Base-by-base conservation (phyloP, 257 asterid species). In the Anisodus tanguticus region DNA sequence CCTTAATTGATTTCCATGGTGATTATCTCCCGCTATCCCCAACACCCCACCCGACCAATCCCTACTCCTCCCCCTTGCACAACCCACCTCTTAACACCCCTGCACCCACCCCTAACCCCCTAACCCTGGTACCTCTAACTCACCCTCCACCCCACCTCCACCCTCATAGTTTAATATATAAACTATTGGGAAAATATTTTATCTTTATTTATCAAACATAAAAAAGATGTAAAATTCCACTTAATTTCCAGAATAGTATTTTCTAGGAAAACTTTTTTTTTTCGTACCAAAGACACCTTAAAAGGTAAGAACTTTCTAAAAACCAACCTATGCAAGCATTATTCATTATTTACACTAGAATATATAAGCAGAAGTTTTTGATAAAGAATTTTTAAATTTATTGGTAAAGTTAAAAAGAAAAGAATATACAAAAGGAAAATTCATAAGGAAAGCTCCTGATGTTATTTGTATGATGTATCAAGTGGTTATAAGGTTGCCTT, bases 171-270 rank as follows among this genome's bases (percentile, higher is more conserved):
- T 47, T 47, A 47, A 47, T 47, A 47, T 47, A 47, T 47, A 53
- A 31, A 31, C 2, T 31, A 31, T 31, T 31, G 35, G 35, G 1
- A 22, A 31, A 31, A 53, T 53, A 3, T 53, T 10, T 10, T 53
- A 53, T 53, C 1, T 53, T 8, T 53, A 53, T 4, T 10, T 53
- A 53, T 9, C 15, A 53, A 53, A 53, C 8, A 53, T 53, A 1
- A 49, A 49, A 49, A 8, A 7, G 35, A 31, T 31, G 35, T 31
- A 31, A 31, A 31, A 49, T 5, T 31, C 35, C 35, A 31, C 35
- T 11, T 10, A 31, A 19, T 22, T 9, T 0, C 0, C 0, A 0
- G 0, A 26, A 66, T 0, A 12, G 2, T 64, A 26, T 31, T 11
- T 26, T 64, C n/a, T 31, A 31, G 35, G 35, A 66, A 31, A 43